phyloP scores from a whole-genome alignment of 805 yeast species.

The Wickerhamiella sergipiensis region DNA sequence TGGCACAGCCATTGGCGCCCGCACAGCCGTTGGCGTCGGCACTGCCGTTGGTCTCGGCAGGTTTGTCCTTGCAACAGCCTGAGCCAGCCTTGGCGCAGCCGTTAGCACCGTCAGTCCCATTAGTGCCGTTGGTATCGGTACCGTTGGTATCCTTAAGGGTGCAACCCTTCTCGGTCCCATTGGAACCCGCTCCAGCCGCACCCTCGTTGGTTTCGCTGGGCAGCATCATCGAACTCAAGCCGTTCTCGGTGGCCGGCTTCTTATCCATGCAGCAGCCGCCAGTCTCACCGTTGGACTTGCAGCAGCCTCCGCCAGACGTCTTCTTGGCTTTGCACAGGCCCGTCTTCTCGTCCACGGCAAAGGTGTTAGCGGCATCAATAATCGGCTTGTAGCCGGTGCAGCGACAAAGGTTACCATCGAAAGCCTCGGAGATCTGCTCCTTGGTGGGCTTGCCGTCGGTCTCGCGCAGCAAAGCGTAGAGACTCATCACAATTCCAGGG shows the following conservation, averaged over 20 bases:
- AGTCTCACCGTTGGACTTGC: constrained; percentile 2
- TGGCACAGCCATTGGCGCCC: constrained; percentile 5
- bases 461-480: constrained; percentile 31
- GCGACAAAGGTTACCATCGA: constrained; percentile 36
- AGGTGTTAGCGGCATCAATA: constrained; percentile 34
- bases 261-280: constrained; percentile 3
- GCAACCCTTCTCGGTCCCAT: too few species aligned
- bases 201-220: neutral
- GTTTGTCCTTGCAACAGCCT: neutral
- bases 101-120: neutral
- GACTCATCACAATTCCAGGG: constrained; percentile 38
- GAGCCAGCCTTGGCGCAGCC: neutral
- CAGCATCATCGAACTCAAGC: neutral
- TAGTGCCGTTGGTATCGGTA: too few species aligned
- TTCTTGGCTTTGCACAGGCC: neutral
- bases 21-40: constrained; percentile 6
- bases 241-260: neutral
- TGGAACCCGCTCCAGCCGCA: too few species aligned
- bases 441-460: constrained; percentile 28
- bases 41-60: constrained; percentile 3
- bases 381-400: constrained; percentile 41
- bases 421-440: constrained; percentile 31
- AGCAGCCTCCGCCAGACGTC: constrained; percentile 3
- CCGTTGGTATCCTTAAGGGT: too few species aligned
- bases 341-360: constrained; percentile 14